phyloP scores from a whole-genome alignment of 1,284 basidiomycete genomes.

The Malassezia vespertilionis region DNA sequence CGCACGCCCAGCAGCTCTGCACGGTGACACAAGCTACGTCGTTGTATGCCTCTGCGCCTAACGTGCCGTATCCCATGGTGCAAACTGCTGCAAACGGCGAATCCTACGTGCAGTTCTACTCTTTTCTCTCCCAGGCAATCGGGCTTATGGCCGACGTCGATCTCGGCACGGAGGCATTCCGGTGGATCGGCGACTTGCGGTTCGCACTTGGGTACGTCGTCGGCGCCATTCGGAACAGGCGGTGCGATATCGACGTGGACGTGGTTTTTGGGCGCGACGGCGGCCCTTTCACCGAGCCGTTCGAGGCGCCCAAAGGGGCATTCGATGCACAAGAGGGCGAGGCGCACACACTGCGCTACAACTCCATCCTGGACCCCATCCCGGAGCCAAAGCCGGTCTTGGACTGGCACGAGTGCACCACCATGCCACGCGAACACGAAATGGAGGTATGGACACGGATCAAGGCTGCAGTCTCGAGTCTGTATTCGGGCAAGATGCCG shows the following conservation, averaged over 20 bases:
- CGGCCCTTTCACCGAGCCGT: constrained; percentile 24
- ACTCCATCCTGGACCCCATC: constrained; percentile 2
- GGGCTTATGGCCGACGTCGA: constrained; percentile 81
- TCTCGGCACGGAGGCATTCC: constrained; percentile 65
- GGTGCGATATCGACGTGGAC: constrained; percentile 34
- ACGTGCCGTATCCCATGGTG: constrained; percentile 10
- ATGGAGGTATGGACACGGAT: constrained; percentile 25
- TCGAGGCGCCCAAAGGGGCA: constrained; percentile 19
- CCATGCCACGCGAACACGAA: not conserved
- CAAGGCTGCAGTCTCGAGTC: constrained; percentile 23
- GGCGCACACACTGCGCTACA: constrained; percentile 1
- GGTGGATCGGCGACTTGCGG: constrained; percentile 86
- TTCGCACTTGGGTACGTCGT: constrained; percentile 74
- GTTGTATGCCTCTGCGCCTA: constrained; percentile 9
- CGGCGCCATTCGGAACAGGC: constrained; percentile 30
- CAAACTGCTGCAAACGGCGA: constrained; percentile 12
- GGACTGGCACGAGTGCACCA: not conserved
- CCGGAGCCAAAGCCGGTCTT: not conserved
- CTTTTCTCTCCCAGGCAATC: constrained; percentile 75
- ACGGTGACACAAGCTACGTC: constrained; percentile 59
- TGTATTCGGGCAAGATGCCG: constrained; percentile 43
- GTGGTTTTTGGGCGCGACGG: constrained; percentile 29
- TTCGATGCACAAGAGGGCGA: not conserved
- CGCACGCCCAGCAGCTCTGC: constrained; percentile 68
- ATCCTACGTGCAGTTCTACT: constrained; percentile 53